Conservation (phyloP, 345 rosid species). For the Microcos paniculata region DNA sequence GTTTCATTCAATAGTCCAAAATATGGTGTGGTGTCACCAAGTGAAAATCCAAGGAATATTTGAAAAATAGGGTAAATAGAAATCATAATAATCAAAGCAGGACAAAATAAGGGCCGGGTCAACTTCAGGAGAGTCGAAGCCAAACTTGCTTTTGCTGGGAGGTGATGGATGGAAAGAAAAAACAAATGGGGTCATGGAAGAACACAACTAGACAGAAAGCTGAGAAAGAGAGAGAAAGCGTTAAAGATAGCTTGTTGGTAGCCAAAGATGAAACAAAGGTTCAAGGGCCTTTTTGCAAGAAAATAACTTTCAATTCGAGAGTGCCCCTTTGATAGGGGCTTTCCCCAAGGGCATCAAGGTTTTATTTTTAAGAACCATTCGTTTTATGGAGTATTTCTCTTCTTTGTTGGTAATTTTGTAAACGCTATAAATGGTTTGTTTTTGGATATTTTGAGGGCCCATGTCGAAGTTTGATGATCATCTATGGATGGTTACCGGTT, state of each 20-base stretch:
- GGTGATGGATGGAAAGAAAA: not conserved
- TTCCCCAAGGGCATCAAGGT: not conserved
- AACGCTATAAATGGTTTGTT: not conserved
- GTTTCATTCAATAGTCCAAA: no score
- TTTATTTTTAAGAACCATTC: not conserved
- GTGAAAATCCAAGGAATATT: not conserved
- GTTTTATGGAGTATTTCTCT: not conserved
- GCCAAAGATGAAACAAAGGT: not conserved
- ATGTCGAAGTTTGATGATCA: not conserved
- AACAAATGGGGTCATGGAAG: not conserved
- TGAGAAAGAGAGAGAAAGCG: not conserved
- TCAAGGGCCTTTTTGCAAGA: not conserved
- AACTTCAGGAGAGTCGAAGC: not conserved
- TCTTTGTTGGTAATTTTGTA: not conserved
- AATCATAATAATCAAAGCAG: not conserved
- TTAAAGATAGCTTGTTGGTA: not conserved
- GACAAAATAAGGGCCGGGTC: not conserved
- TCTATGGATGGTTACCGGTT: not conserved
- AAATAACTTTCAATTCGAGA: not conserved
- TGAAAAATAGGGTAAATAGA: no score
- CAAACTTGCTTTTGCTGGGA: slow-evolving; percentile 14
- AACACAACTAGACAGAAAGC: not conserved
- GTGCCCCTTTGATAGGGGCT: not conserved
- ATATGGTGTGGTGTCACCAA: not conserved
- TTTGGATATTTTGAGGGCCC: slow-evolving; percentile 17